phyloP scores from a whole-genome alignment of 768 basidiomycete species.

The Kwoniella sp. region DNA sequence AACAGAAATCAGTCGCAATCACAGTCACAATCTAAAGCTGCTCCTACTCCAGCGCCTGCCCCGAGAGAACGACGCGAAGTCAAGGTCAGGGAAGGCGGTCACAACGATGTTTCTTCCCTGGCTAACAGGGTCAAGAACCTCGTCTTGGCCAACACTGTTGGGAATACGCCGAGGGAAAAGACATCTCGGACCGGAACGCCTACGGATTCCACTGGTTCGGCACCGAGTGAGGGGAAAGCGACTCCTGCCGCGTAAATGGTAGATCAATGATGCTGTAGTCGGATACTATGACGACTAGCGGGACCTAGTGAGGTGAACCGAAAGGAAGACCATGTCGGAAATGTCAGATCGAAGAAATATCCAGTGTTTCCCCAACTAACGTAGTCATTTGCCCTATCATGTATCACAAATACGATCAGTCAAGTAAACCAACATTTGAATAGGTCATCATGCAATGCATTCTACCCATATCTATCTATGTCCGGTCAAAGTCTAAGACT shows the following conservation, averaged over 20 bases:
- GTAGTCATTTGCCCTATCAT: neutral
- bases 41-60: neutral
- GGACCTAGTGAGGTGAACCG: neutral
- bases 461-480: neutral
- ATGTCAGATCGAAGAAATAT: neutral
- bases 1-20: constrained; percentile 1
- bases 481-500: neutral
- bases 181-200: constrained; percentile 2
- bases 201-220: neutral
- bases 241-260: neutral
- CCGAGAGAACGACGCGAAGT: constrained; percentile 42
- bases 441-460: neutral
- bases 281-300: no score
- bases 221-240: constrained; percentile 2
- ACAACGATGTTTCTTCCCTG: constrained; percentile 35
- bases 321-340: neutral
- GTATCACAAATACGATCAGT: neutral
- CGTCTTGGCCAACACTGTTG: constrained; percentile 34
- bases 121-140: constrained; percentile 37
- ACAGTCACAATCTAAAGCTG: neutral
- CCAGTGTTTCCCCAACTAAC: no score
- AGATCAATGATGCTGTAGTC: no score
- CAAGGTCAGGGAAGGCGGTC: constrained; percentile 37
- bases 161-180: constrained; percentile 10
- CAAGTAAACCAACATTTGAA: neutral